Evolutionary conservation across 805 yeast species (phyloP), one percentile per base, ranked within the genome.

Genomic region (Saturnispora kantuleensis): DNA sequence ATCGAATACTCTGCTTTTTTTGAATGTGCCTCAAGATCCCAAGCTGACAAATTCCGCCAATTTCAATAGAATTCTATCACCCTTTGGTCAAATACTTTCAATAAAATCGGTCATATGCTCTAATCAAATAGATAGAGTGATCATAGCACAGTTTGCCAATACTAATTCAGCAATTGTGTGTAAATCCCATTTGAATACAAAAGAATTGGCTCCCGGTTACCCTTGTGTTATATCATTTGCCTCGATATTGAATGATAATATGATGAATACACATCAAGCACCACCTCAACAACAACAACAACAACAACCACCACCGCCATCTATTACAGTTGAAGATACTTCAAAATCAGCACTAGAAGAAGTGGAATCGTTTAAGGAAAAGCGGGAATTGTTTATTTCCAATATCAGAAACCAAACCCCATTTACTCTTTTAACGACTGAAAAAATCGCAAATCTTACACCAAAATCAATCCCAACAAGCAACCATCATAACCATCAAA

Each of bases 211-310:
- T 49, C 85, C 90, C 2, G 95, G 95, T 3, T 70, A 76, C 21
- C 77, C 82, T 13, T 77, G 93, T 58, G 68, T 77, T 34, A 85
- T 87, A 33, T 85, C 89, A 0, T 93, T 87, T 70, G 97, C 96
- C 3, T 84, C 82, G 56, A 74, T 87, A 30, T 46, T 62, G 28
- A 45, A 42, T 28, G n/a, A 28, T 28, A 28, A 33, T 16, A 26
- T 34, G 12, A 29, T 33, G 4, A 28, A 40, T 26, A 10, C 18
- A 10, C 43, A 26, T 12, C 31, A 17, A 6, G 26, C 8, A 21
- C 5, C 26, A 21, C 46, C 40, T 36, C 41, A 18, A 12, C 41
- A 37, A 10, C 32, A 18, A 6, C 28, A 43, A 35, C 29, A 38
- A 16, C 40, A 38, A 29, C 43, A 47, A 17, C 42, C 35, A 17